These are phyloP conservation scores for Orobanche coerulescens DNA, from an alignment of 257 asterid species.

Conservation along the genomic window DNA sequence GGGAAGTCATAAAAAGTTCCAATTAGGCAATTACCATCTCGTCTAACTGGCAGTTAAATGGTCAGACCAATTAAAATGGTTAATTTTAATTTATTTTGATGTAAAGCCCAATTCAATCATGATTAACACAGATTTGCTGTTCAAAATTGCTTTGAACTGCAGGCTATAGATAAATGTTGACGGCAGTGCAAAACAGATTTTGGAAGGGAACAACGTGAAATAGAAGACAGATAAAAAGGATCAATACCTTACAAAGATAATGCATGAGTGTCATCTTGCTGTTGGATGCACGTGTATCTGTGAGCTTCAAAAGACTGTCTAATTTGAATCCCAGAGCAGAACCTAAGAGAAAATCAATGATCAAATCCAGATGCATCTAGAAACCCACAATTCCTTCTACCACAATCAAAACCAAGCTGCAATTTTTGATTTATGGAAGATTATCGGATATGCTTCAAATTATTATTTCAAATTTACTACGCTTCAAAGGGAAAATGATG, in stretches of 20 bases:
- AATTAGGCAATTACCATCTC: not conserved
- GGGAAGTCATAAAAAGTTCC: not conserved
- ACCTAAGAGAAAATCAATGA: slow-evolving; percentile 37
- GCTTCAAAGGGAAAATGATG: slow-evolving; percentile 9
- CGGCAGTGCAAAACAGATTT: slow-evolving; percentile 3
- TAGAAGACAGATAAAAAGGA: not conserved
- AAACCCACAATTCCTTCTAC: slow-evolving; percentile 19
- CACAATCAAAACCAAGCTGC: slow-evolving; percentile 12
- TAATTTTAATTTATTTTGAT: no score
- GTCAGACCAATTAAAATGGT: not conserved
- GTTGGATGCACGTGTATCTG: slow-evolving; percentile 93
- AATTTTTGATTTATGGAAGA: slow-evolving; percentile 1
- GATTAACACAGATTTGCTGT: not conserved
- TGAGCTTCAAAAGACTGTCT: slow-evolving; percentile 95
- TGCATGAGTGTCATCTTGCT: slow-evolving; percentile 98
- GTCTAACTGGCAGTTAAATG: not conserved
- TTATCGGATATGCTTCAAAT: not conserved
- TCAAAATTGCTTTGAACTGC: not conserved
- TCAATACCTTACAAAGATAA: slow-evolving; percentile 91
- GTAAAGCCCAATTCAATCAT: not conserved
- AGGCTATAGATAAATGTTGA: not conserved
- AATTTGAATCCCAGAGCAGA: slow-evolving; percentile 96
- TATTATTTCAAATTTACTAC: not conserved
- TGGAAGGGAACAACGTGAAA: slow-evolving; percentile 5
- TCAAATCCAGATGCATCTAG: slow-evolving; percentile 12